Base-by-base conservation (phyloP, 352 stramenopile species). In the Pythium volutum region DNA sequence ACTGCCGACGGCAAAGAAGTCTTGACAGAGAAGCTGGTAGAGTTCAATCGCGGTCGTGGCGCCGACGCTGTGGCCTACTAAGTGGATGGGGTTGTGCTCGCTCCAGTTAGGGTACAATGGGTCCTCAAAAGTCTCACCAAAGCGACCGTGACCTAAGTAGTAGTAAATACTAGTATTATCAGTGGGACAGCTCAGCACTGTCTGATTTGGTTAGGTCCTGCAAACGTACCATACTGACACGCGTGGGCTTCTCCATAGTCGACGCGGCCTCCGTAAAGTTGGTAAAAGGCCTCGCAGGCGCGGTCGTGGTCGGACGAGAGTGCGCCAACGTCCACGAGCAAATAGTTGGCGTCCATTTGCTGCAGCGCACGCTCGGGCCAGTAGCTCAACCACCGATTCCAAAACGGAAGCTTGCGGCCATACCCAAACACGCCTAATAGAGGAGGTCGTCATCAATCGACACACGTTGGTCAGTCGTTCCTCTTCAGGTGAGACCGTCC, bases 271-370 rank as follows among this genome's bases (percentile, higher is more conserved):
- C 81, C 79, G 3, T 76, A 54, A 25, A 89, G 64, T 54, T 88
- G 79, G 66, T 79, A 91, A 48, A 91, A 91, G 0, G 65, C 57
- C 41, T 91, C 81, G 45, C 76, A 88, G 0, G 77, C 77, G 39
- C 81, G 75, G 54, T 91, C 81, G 59, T 91, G 76, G 54, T 89
- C 77, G 1, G 81, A 91, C 2, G 81, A 85, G 18, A 82, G 62
- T 26, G 62, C 55, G 25, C 81, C 81, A 15, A 90, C 74, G 54
- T 88, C 77, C 12, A 88, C 64, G 5, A 88, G 33, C 33, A n/a
- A n/a, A n/a, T n/a, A n/a, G n/a, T n/a, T n/a, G n/a, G n/a, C n/a
- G n/a, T n/a, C n/a, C n/a, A n/a, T n/a, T n/a, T n/a, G n/a, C n/a
- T n/a, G n/a, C n/a, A 38, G 12, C 12, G 33, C 33, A 38, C 12